Evolutionary conservation across 805 yeast species (phyloP), one percentile per base, ranked within the genome.

Genomic region (Yamadazyma sp.): DNA sequence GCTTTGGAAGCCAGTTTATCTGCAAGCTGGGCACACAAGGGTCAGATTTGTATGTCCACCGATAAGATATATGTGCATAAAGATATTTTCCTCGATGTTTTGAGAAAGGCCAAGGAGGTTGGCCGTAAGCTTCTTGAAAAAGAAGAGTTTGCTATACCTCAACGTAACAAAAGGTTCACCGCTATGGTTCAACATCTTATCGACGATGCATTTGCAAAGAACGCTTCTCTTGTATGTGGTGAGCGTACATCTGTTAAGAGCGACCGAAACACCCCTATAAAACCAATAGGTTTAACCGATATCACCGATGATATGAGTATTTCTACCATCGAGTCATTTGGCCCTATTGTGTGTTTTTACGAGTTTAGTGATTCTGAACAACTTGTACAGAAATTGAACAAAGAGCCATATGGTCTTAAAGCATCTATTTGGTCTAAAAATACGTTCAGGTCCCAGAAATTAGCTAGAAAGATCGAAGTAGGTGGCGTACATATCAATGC

Each of bases 31-130:
- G 49, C 58, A 33, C 70, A 72, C 45, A 65, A 60, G 44, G 77
- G 76, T 9, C 77, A 72, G 39, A 60, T 72, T 15, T 73, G 78
- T 47, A 72, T 71, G 76, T 57, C 67, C 36, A 60, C 71, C 1
- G 76, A 71, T 34, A 48, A 52, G 6, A 51, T 67, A 1, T 68
- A 43, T 35, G 50, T 71, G 22, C 63, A 68, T 27, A 68, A 62
- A 28, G 19, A 44, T 0, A 49, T 62, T 1, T 69, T 66, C 37
- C 60, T 62, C 4, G 49, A 59, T 25, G 55, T 60, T 19, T 33
- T 55, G 13, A 43, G 31, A 2, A 32, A 41, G 8, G 17, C 70
- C 21, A 30, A 34, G 11, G 40, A 15, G 3, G 41, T 40, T 11
- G 62, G 57, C 7, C 21, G 27, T 7, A 29, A 47, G 10, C 5